Conservation (phyloP, 352 stramenopile species). For the Blastocystis sp. region DNA sequence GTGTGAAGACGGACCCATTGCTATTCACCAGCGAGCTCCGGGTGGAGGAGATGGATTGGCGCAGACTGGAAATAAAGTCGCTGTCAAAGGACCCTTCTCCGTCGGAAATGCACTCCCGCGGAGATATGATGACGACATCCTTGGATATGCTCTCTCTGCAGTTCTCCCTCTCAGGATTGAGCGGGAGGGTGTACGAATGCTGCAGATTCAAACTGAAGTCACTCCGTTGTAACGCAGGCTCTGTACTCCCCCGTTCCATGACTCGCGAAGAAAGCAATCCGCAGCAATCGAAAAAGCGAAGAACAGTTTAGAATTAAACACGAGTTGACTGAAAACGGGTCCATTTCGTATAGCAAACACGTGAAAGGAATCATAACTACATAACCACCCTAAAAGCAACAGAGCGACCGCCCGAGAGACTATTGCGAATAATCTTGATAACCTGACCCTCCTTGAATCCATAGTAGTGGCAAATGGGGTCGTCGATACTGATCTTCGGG, state of each 20-base stretch:
- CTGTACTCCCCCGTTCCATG: neutral
- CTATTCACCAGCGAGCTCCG: neutral
- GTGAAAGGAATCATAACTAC: slow-evolving; percentile 4
- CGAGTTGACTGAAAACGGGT: neutral
- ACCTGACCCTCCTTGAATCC: slow-evolving; percentile 68
- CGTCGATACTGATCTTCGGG: slow-evolving; percentile 48
- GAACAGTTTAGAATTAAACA: neutral
- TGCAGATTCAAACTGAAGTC: neutral
- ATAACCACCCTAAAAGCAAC: slow-evolving; percentile 70
- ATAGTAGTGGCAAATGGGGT: slow-evolving; percentile 66
- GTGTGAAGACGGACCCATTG: slow-evolving; percentile 4
- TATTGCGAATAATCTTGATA: slow-evolving; percentile 69
- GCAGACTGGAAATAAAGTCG: slow-evolving; percentile 15
- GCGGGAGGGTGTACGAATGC: neutral
- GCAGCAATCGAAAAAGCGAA: neutral
- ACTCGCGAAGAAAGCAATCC: neutral
- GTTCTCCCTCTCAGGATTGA: neutral
- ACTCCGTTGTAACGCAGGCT: neutral
- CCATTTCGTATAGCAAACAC: slow-evolving; percentile 9
- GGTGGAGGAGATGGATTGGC: neutral
- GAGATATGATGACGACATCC: neutral
- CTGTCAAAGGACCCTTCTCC: neutral
- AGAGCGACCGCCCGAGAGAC: slow-evolving; percentile 46
- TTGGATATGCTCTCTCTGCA: neutral
- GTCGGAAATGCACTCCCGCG: neutral